phyloP scores from a whole-genome alignment of 2,329 filamentous ascomycete species.

The Zalaria sp. region DNA sequence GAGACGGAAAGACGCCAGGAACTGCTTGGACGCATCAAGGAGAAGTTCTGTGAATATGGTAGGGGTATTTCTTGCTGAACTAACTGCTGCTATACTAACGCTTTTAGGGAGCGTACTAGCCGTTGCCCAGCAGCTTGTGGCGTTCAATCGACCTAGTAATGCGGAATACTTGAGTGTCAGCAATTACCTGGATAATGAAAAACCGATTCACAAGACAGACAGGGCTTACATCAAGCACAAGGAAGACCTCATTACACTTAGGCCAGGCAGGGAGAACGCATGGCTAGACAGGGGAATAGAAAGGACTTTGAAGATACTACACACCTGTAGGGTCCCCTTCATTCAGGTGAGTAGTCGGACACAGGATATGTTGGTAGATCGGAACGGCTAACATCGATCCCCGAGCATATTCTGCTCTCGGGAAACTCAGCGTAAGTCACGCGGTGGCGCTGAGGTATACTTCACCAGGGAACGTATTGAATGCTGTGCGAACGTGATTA shows the following conservation, averaged over 20 bases:
- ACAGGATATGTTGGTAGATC: no score
- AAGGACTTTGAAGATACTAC: neutral
- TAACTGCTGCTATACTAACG: slow-evolving; percentile 4
- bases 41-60: slow-evolving; percentile 6
- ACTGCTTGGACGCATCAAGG: slow-evolving; percentile 3
- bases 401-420: neutral
- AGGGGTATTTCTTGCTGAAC: neutral
- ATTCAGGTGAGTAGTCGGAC: no score
- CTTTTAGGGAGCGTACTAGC: no score
- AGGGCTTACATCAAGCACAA: slow-evolving; percentile 20
- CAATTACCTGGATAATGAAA: slow-evolving; percentile 13
- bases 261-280: slow-evolving; percentile 23
- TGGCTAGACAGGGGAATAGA: slow-evolving; percentile 20
- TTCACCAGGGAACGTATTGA: slow-evolving; percentile 12
- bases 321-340: neutral
- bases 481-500: slow-evolving; percentile 10
- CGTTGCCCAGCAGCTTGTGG: slow-evolving; percentile 13
- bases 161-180: slow-evolving; percentile 20
- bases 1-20: neutral
- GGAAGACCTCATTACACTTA: slow-evolving; percentile 26
- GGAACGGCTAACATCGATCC: no score
- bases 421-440: slow-evolving; percentile 8
- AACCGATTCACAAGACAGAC: slow-evolving; percentile 12
- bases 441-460: slow-evolving; percentile 8
- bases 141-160: slow-evolving; percentile 15